Conservation (phyloP, 352 stramenopile genomes). For the Globisporangium orthogonon region DNA sequence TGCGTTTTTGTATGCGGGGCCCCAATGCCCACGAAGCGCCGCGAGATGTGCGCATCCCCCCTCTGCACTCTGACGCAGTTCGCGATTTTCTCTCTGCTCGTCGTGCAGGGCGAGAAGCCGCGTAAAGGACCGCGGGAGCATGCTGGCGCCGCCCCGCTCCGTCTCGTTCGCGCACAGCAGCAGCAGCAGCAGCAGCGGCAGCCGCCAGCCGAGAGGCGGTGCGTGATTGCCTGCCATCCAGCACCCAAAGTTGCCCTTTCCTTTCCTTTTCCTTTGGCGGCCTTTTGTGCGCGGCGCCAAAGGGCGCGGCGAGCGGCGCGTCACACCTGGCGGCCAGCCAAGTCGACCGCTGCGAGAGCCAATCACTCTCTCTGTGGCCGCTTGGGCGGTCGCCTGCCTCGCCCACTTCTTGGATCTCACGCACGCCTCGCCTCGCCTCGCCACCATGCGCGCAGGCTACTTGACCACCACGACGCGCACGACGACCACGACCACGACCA, state of each 20-base stretch:
- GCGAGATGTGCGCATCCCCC: background rate
- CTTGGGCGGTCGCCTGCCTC: background rate
- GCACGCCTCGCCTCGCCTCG: conserved; percentile 16
- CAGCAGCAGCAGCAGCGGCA: background rate
- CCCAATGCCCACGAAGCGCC: background rate
- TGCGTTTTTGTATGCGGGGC: background rate
- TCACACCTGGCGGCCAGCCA: background rate
- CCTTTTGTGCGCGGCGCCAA: background rate
- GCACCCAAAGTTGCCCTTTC: too few relatives aligned
- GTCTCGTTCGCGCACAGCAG: conserved; percentile 1
- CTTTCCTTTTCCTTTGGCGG: background rate
- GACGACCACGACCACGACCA: conserved; percentile 21
- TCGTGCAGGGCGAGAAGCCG: background rate
- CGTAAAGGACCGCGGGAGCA: background rate
- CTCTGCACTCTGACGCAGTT: background rate
- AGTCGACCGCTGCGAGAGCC: background rate
- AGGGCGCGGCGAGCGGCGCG: background rate
- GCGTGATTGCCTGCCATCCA: background rate
- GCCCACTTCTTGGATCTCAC: conserved; percentile 3
- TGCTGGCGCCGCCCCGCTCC: conserved; percentile 1
- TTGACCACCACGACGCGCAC: conserved; percentile 15
- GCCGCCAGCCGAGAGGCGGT: background rate
- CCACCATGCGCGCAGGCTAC: conserved; percentile 29
- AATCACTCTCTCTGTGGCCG: background rate
- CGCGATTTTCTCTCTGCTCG: background rate